Percentiles rank a stretch among this genome's conserved stretches.
Conservation (phyloP, 2,329 filamentous ascomycete species). For the Falciphora oryzae region DNA sequence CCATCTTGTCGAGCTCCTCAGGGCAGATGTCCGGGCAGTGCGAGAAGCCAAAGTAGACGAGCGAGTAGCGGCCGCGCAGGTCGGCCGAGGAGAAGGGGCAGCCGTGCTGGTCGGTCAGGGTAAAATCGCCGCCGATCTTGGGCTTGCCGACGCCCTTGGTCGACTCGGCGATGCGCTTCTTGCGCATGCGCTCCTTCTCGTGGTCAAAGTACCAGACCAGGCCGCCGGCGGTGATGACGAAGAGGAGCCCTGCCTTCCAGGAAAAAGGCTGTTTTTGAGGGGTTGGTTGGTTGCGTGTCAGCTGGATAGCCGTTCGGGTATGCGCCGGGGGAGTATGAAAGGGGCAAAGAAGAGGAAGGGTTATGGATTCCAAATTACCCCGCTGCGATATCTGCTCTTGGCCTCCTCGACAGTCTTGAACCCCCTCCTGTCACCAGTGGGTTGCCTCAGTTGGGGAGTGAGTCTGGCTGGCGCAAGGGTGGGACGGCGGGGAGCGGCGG, state of each 20-base stretch:
- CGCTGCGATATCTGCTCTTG: conserved; percentile 51
- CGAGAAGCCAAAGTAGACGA: conserved; percentile 96
- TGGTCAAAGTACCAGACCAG: conserved; percentile 88
- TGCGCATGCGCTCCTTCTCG: conserved; percentile 87
- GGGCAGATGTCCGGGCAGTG: conserved; percentile 99
- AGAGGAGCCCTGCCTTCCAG: conserved; percentile 81
- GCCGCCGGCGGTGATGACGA: conserved; percentile 69
- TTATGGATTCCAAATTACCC: conserved; percentile 29
- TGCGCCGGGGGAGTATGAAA: not conserved
- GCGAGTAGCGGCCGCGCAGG: conserved; percentile 78
- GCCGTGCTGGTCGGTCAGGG: conserved; percentile 76
- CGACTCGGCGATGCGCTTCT: conserved; percentile 82
- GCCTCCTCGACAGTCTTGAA: conserved; percentile 54
- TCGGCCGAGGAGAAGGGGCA: conserved; percentile 70
- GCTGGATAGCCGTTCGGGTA: conserved; percentile 3
- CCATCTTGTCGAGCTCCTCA: conserved; percentile 99
- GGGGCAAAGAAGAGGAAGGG: not conserved
- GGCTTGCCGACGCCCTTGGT: conserved; percentile 89
- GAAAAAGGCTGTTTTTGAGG: conserved; percentile 88
- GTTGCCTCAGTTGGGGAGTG: conserved; percentile 18
- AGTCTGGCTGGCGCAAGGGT: not conserved
- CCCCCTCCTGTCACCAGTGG: conserved; percentile 30
- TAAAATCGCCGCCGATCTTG: conserved; percentile 86
- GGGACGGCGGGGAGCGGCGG: conserved; percentile 6
- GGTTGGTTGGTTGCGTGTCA: conserved; percentile 11